Percentiles rank a stretch among this genome's conserved stretches.
Evolutionary conservation across 768 basidiomycete genomes (phyloP).

Genomic region (Albatrellus ellisii): DNA sequence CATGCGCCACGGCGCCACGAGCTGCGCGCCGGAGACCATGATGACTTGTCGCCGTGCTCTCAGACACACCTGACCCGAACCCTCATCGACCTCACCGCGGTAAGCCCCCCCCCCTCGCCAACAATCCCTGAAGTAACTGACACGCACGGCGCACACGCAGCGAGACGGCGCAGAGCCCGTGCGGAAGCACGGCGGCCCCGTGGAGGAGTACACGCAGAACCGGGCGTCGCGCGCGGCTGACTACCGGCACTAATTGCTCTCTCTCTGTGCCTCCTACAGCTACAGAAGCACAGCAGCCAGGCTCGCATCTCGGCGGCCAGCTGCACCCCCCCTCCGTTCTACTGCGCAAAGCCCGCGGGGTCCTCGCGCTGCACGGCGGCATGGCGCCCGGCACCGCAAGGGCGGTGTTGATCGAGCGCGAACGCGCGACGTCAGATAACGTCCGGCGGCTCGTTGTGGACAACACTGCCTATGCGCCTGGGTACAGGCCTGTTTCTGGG

Average conservation of each 20-base stretch:
- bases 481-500: constrained; percentile 33
- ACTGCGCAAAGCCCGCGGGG: constrained; percentile 26
- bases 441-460: constrained; percentile 25
- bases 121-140: too few relatives aligned
- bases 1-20: constrained; percentile 24
- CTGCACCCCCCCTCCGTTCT: constrained; percentile 32
- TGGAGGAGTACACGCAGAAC: constrained; percentile 22
- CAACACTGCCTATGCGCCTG: constrained; percentile 28
- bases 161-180: constrained; percentile 33
- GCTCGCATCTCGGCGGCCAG: constrained; percentile 21
- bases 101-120: too few relatives aligned
- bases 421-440: constrained; percentile 25
- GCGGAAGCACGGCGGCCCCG: constrained; percentile 22
- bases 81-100: constrained; percentile 30
- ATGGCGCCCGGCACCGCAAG: constrained; percentile 23
- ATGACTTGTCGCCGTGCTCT: constrained; percentile 29
- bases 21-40: constrained; percentile 22
- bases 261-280: constrained; percentile 27
- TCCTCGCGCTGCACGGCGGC: constrained; percentile 30
- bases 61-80: constrained; percentile 37
- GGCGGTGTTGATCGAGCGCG: constrained; percentile 26
- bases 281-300: constrained; percentile 25
- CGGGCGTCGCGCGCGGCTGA: constrained; percentile 22
- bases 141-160: too few relatives aligned
- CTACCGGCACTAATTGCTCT: background rate